Evolutionary conservation across 2,329 filamentous ascomycete genomes (phyloP).

Genomic region (Colletotrichum spinosum): DNA sequence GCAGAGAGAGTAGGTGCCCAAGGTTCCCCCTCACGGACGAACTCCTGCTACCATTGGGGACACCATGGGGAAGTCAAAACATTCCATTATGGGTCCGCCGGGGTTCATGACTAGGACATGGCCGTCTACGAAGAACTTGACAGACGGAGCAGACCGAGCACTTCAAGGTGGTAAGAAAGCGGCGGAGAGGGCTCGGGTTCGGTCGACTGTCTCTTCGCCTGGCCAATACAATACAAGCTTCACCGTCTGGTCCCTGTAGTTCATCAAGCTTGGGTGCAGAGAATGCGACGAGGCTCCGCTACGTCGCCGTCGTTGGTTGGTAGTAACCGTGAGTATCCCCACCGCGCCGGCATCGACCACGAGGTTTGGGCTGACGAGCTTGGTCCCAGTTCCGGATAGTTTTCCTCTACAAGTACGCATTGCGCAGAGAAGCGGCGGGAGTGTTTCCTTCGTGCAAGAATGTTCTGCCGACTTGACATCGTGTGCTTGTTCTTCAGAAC

Average conservation of each 20-base stretch:
- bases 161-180: not conserved
- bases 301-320: not conserved
- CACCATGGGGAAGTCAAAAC: constrained; percentile 23
- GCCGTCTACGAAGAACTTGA: not conserved
- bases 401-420: too few relatives aligned
- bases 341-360: too few relatives aligned
- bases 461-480: too few relatives aligned
- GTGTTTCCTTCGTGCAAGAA: too few relatives aligned
- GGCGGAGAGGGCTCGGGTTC: constrained; percentile 3
- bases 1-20: not conserved
- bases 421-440: too few relatives aligned
- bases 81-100: constrained; percentile 14
- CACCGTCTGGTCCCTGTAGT: too few relatives aligned
- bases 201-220: not conserved
- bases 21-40: not conserved
- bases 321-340: not conserved
- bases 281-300: not conserved
- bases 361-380: too few relatives aligned
- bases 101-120: constrained; percentile 17
- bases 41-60: constrained; percentile 3
- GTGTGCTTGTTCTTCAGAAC: too few relatives aligned
- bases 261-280: too few relatives aligned
- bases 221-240: not conserved
- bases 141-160: constrained; percentile 3
- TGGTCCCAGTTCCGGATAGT: too few relatives aligned